Percentiles rank a stretch among this genome's conserved stretches.
Evolutionary conservation across 2,329 filamentous ascomycete genomes (phyloP).

Genomic region (Ascochyta fabae): DNA sequence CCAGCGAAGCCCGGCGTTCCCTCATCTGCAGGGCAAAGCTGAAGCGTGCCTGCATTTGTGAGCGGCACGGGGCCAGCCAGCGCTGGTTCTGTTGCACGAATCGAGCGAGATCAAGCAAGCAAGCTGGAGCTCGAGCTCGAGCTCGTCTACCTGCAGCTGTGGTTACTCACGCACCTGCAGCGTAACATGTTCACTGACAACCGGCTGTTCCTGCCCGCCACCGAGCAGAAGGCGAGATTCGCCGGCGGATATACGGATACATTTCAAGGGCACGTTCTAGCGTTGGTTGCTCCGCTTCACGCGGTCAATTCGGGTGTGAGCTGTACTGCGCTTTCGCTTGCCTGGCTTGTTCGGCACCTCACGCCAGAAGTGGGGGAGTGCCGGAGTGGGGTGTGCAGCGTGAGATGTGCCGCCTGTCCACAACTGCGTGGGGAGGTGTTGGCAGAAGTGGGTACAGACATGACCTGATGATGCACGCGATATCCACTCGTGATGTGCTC

Average conservation of each 20-base stretch:
- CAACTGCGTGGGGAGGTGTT: constrained; percentile 10
- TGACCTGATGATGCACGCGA: constrained; percentile 8
- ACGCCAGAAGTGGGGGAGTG: constrained; percentile 13
- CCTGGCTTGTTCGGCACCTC: constrained; percentile 18
- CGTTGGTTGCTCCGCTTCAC: constrained; percentile 22
- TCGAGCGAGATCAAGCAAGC: constrained; percentile 5
- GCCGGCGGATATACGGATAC: constrained; percentile 22
- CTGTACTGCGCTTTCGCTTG: constrained; percentile 20
- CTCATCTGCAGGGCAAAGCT: constrained; percentile 31
- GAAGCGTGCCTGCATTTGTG: constrained; percentile 25
- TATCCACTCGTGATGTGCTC: constrained; percentile 6
- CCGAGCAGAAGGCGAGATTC: constrained; percentile 32
- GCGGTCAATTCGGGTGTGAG: constrained; percentile 23
- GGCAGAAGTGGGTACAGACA: constrained; percentile 7
- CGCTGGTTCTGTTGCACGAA: constrained; percentile 13
- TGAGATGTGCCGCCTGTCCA: constrained; percentile 7
- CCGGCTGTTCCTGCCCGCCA: constrained; percentile 34
- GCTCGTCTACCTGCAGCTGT: constrained; percentile 27
- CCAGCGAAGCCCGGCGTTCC: neutral
- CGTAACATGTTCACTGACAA: constrained; percentile 30
- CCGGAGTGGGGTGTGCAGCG: constrained; percentile 19
- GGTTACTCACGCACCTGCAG: constrained; percentile 38
- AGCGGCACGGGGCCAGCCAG: constrained; percentile 22
- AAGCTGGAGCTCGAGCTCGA: neutral
- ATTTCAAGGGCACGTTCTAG: constrained; percentile 30